A percentile compares a stretch with the other conserved stretches of the same genome.
Evolutionary conservation across 2,329 filamentous ascomycete species (phyloP).

Genomic region (Xylaria sp.): DNA sequence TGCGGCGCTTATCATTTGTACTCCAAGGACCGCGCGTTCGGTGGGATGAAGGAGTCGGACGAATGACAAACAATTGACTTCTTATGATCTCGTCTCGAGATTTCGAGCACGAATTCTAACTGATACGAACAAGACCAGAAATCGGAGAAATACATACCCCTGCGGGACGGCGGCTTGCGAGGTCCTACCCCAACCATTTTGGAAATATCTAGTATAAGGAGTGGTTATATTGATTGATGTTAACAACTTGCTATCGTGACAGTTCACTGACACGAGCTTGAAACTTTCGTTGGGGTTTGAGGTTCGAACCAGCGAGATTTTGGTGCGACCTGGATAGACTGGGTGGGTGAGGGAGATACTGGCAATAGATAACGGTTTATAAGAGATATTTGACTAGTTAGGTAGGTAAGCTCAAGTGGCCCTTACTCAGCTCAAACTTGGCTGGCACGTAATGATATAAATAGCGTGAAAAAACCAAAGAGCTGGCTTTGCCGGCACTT

Average conservation of each 20-base stretch:
- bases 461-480: constrained; percentile 5
- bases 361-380: background rate
- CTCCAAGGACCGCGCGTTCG: background rate
- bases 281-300: background rate
- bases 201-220: constrained; percentile 37
- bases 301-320: background rate
- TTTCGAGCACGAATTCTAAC: background rate
- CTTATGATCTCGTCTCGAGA: background rate
- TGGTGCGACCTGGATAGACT: background rate
- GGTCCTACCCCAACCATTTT: constrained; percentile 64
- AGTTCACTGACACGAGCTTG: constrained; percentile 5
- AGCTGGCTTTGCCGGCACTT: constrained; percentile 30
- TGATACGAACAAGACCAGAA: constrained; percentile 23
- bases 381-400: constrained; percentile 1
- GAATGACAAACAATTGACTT: background rate
- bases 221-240: constrained; percentile 42
- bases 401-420: constrained; percentile 17
- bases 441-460: constrained; percentile 12
- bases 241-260: constrained; percentile 2
- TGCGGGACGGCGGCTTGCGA: constrained; percentile 63
- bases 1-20: constrained; percentile 6
- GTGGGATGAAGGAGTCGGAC: background rate
- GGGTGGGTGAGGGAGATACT: constrained; percentile 19
- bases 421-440: constrained; percentile 33
- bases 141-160: constrained; percentile 67